A percentile compares a stretch with the other conserved stretches of the same genome.
These are phyloP conservation scores for Geotrichum klebahnii DNA, from an alignment of 1,139 yeast species.

Conservation along the genomic window DNA sequence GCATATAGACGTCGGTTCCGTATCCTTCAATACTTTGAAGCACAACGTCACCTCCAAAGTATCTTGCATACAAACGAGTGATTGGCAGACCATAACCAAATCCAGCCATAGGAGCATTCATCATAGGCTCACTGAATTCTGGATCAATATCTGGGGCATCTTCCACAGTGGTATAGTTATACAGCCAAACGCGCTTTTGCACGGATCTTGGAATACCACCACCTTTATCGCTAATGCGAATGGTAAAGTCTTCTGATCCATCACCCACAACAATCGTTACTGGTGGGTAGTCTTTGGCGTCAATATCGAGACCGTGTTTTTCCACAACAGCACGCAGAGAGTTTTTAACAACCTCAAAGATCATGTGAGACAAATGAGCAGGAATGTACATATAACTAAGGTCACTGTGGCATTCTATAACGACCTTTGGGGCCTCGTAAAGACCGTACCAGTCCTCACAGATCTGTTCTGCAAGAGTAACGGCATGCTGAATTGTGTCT, in stretches of 20 bases:
- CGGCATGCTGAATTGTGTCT: conserved; percentile 77
- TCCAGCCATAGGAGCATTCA: conserved; percentile 75
- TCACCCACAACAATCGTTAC: conserved; percentile 72
- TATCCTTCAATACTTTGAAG: conserved; percentile 79
- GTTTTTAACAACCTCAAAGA: conserved; percentile 77
- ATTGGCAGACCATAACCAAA: conserved; percentile 79
- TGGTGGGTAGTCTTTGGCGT: conserved; percentile 55
- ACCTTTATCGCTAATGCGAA: conserved; percentile 77
- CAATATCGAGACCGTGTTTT: conserved; percentile 48
- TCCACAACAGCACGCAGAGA: conserved; percentile 81
- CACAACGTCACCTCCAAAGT: conserved; percentile 76
- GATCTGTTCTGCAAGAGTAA: conserved; percentile 77
- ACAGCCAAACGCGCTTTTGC: conserved; percentile 74
- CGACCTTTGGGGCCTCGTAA: conserved; percentile 74
- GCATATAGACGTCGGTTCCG: conserved; percentile 78
- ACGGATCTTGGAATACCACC: conserved; percentile 79
- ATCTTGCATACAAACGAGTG: conserved; percentile 68
- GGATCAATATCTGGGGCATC: conserved; percentile 58
- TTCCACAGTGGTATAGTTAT: conserved; percentile 71
- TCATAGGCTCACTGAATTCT: conserved; percentile 48
- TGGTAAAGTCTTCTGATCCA: conserved; percentile 75
- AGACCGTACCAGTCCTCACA: conserved; percentile 83
- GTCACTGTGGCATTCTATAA: conserved; percentile 63
- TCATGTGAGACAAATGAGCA: conserved; percentile 80
- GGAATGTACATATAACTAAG: conserved; percentile 84